Evolutionary conservation across 179 eudicot species (phyloP).

Genomic region (Patellifolia procumbens): DNA sequence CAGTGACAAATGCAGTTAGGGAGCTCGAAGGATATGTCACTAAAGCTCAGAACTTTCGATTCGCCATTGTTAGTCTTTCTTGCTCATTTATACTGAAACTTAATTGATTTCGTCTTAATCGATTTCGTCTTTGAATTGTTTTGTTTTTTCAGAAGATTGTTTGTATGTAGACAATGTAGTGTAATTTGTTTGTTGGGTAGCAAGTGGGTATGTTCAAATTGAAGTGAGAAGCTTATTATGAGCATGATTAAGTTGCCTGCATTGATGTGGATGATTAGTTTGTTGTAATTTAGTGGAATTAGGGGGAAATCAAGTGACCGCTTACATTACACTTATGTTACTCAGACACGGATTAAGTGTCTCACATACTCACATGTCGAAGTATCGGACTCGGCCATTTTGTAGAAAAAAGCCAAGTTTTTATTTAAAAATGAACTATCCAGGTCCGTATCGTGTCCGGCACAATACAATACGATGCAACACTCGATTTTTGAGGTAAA

Average conservation of each 20-base stretch:
- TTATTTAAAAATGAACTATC: no score
- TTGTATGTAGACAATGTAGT: background rate
- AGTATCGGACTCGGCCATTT: no score
- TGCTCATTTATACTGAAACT: background rate
- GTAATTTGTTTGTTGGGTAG: background rate
- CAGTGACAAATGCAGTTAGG: conserved; percentile 35
- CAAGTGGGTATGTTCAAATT: conserved; percentile 3
- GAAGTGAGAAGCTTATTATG: background rate
- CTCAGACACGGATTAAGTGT: no score
- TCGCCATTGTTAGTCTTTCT: conserved; percentile 31
- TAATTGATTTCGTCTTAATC: no score
- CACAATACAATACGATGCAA: no score
- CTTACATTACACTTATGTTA: no score
- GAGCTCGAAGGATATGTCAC: conserved; percentile 36
- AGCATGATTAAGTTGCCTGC: background rate
- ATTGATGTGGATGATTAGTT: background rate
- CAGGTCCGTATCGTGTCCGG: no score
- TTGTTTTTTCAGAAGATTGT: background rate
- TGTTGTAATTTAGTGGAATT: background rate
- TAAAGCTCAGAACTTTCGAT: conserved; percentile 33
- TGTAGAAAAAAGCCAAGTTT: no score
- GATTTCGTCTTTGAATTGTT: background rate
- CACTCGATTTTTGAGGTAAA: no score
- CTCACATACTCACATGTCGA: no score
- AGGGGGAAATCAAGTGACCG: no score